phyloP scores from a whole-genome alignment of 176 grass and related monocot species.

The Areca catechu region DNA sequence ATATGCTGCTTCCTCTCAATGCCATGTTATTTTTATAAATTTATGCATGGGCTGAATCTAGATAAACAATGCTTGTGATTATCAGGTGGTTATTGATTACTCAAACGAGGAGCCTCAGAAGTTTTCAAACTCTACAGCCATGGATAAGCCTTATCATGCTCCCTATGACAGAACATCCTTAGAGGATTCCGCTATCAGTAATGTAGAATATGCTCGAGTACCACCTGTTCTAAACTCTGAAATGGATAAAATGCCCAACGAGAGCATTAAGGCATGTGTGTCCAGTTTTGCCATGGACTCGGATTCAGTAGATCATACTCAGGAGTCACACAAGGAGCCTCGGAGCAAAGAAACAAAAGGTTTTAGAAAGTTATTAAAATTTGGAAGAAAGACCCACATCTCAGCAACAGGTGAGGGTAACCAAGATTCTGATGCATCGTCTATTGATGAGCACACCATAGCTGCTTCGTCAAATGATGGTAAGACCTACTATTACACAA shows the following conservation, averaged over 20 bases:
- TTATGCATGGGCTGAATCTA: neutral
- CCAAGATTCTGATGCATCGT: slow-evolving; percentile 39
- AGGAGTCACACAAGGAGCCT: slow-evolving; percentile 30
- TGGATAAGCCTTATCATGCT: slow-evolving; percentile 51
- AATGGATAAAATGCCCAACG: slow-evolving; percentile 15
- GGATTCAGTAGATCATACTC: slow-evolving; percentile 30
- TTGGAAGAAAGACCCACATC: slow-evolving; percentile 63
- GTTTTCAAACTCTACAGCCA: neutral
- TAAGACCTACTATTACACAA: slow-evolving; percentile 22
- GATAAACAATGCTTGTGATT: slow-evolving; percentile 20
- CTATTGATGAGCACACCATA: slow-evolving; percentile 39
- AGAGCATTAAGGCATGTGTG: slow-evolving; percentile 37
- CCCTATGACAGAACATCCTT: slow-evolving; percentile 64
- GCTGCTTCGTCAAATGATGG: slow-evolving; percentile 46
- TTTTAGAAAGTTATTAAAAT: slow-evolving; percentile 82
- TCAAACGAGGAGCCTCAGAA: slow-evolving; percentile 34
- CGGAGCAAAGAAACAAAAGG: slow-evolving; percentile 76
- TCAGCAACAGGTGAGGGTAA: slow-evolving; percentile 35
- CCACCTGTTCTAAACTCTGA: slow-evolving; percentile 28
- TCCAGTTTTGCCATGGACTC: slow-evolving; percentile 13
- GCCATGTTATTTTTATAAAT: no score
- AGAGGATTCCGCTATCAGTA: slow-evolving; percentile 31
- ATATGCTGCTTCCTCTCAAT: no score
- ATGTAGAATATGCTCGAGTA: slow-evolving; percentile 10
- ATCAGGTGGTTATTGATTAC: slow-evolving; percentile 38